These are phyloP conservation scores for Fomitopsis pulvina DNA, from an alignment of 768 basidiomycete genomes.

Conservation along the genomic window DNA sequence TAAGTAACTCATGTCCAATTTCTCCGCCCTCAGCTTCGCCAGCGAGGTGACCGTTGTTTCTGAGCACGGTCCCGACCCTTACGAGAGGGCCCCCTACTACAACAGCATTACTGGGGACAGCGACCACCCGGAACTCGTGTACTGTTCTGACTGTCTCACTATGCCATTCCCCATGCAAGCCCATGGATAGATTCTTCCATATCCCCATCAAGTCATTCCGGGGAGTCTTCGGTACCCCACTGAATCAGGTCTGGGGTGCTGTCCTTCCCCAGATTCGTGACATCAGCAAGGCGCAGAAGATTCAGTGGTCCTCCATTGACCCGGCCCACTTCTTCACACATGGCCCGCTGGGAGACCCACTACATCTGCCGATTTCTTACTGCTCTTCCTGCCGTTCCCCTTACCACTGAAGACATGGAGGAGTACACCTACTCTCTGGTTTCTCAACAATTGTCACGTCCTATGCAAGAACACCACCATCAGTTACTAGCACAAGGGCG, in stretches of 20 bases:
- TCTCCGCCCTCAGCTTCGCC: background rate
- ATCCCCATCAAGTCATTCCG: conserved; percentile 32
- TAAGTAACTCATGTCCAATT: no score
- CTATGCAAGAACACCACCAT: conserved; percentile 12
- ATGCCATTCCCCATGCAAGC: conserved; percentile 21
- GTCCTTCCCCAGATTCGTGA: conserved; percentile 31
- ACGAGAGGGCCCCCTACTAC: no score
- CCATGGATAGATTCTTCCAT: conserved; percentile 13
- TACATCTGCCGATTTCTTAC: conserved; percentile 17
- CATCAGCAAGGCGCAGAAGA: background rate
- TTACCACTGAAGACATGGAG: conserved; percentile 13
- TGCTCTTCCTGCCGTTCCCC: conserved; percentile 27
- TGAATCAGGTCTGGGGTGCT: conserved; percentile 33
- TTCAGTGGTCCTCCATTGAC: no score
- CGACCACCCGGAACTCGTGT: conserved; percentile 19
- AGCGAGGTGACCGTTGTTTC: conserved; percentile 11
- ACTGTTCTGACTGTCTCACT: conserved; percentile 21
- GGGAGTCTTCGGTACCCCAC: conserved; percentile 34
- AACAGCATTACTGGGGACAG: background rate
- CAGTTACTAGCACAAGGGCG: conserved; percentile 24
- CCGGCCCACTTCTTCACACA: no score
- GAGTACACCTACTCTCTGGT: conserved; percentile 17
- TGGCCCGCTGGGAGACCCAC: no score
- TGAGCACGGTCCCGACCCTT: conserved; percentile 8
- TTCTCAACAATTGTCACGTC: conserved; percentile 21